Conservation (phyloP, 2,329 filamentous ascomycete genomes). For the Leptographium wingfieldii region DNA sequence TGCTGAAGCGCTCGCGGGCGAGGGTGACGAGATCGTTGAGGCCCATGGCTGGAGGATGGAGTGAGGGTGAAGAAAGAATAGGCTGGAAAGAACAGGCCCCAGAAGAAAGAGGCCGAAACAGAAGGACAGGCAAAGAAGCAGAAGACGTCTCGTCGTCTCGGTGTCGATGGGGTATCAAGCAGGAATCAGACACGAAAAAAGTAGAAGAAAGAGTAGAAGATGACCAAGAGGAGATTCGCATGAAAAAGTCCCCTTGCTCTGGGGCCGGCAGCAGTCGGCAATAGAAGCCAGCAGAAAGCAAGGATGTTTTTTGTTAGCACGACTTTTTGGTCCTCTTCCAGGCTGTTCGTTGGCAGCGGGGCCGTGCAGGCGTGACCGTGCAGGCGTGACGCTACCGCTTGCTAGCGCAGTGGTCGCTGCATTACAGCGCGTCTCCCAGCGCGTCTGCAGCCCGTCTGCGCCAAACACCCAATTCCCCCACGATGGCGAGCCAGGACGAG, state of each 20-base stretch:
- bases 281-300: neutral
- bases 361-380: neutral
- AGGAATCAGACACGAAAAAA: neutral
- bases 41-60: conserved; percentile 13
- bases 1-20: conserved; percentile 24
- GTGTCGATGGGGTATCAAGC: neutral
- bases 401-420: neutral
- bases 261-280: neutral
- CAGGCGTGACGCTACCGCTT: neutral
- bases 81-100: neutral
- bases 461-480: neutral
- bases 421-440: neutral
- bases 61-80: neutral
- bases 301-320: neutral
- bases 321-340: neutral
- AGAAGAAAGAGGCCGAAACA: neutral
- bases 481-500: conserved; percentile 17
- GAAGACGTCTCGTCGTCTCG: neutral
- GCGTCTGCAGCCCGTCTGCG: neutral
- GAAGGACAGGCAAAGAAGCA: neutral
- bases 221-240: neutral
- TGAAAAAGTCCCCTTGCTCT: neutral
- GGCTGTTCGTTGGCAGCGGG: neutral
- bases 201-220: neutral
- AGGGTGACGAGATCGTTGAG: conserved; percentile 15